Evolutionary conservation across 116 monocot genomes (phyloP), one percentile per base, ranked within the genome.

Genomic region (Posidonia oceanica): DNA sequence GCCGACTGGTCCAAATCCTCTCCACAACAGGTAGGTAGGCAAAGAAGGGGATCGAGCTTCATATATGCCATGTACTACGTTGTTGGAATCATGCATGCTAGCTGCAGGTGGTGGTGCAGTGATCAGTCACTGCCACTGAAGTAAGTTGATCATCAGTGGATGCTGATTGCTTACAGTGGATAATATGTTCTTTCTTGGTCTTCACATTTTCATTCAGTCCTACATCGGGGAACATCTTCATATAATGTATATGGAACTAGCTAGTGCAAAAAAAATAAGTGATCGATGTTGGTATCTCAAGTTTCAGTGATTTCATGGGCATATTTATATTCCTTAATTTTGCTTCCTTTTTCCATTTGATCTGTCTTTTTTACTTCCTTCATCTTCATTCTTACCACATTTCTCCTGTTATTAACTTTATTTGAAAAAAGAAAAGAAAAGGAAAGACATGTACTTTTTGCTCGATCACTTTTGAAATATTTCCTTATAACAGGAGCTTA

Each of bases 1-100:
- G 11, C 71, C 71, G 4, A 71, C 71, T 6, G 71, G 71, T 55
- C 21, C 71, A 54, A 71, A 71, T 51, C 71, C 71, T 71, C 61
- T 71, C 14, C 71, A 71, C 22, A 71, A 71, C 48, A 59, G 61
- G 60, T 61, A 61, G 60, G 22, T 61, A 61, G 60, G 22, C 58
- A 21, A 58, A 21, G 17, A 5, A 17, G 4, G 58, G 5, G 58
- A 58, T 17, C 18, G 58, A 29, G 29, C 29, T 29, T 29, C 29
- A 29, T 29, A 1, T 29, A 29, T 29, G 29, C 29, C 29, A 29
- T 29, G 29, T n/a, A n/a, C n/a, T n/a, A n/a, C n/a, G n/a, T 1
- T 1, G 29, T 29, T 29, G 29, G 29, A 29, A 29, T 1, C 29
- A 29, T 29, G 29, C 29, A 29, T 29, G 29, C 29, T n/a, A n/a